phyloP scores from a whole-genome alignment of 345 rosid species.

The Toxicodendron radicans region DNA sequence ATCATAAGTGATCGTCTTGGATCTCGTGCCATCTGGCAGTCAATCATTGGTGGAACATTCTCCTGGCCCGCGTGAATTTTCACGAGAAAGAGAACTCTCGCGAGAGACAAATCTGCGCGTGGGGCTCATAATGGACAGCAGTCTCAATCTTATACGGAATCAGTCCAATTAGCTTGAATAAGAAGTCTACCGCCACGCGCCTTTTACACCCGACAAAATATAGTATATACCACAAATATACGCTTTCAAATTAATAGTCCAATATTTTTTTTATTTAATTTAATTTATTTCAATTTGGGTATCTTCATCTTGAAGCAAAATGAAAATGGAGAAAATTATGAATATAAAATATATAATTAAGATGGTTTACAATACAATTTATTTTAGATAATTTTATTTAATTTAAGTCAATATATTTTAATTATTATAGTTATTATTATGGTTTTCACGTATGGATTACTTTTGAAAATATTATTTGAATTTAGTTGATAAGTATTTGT shows the following conservation, averaged over 20 bases:
- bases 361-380: too few species aligned
- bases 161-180: background rate
- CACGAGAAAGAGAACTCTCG: conserved; percentile 1
- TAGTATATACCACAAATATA: background rate
- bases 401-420: too few species aligned
- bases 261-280: too few species aligned
- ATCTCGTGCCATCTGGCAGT: background rate
- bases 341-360: too few species aligned
- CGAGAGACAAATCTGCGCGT: background rate
- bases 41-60: background rate
- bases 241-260: background rate
- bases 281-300: too few species aligned
- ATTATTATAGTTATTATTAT: too few species aligned
- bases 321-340: too few species aligned
- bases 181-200: background rate
- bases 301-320: too few species aligned
- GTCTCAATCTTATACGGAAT: background rate
- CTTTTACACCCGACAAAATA: background rate
- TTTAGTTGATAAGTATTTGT: too few species aligned
- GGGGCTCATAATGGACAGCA: background rate
- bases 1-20: background rate
- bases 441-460: too few species aligned
- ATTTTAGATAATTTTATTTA: too few species aligned
- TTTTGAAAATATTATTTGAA: too few species aligned
- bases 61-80: conserved; percentile 3